A percentile compares a stretch with the other conserved stretches of the same genome.
phyloP scores from a whole-genome alignment of 1,139 yeast species.

The Magnusiomyces suaveolens region DNA sequence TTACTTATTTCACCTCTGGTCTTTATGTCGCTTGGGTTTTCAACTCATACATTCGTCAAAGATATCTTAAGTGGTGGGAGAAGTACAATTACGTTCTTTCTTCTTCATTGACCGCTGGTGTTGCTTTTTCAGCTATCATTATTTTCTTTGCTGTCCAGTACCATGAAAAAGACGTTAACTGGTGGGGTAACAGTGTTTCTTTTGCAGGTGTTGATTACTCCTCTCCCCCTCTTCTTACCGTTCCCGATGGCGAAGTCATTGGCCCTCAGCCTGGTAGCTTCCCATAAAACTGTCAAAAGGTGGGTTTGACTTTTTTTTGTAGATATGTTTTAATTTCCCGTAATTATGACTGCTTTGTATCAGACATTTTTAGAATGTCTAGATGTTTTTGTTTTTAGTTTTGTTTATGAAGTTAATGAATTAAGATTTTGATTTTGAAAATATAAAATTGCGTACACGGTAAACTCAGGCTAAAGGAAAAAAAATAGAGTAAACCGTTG shows the following conservation, averaged over 20 bases:
- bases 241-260: constrained; percentile 9
- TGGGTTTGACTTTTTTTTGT: no score
- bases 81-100: constrained; percentile 52
- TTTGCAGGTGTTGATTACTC: constrained; percentile 23
- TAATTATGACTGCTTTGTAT: not conserved
- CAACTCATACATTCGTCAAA: constrained; percentile 34
- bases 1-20: constrained; percentile 30
- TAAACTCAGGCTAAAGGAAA: no score
- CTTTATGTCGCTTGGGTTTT: constrained; percentile 34
- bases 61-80: constrained; percentile 45
- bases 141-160: constrained; percentile 38
- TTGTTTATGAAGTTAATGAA: no score
- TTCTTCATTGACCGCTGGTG: constrained; percentile 27
- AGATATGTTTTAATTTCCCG: no score
- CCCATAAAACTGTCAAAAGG: no score
- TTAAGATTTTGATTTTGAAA: no score
- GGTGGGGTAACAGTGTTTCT: constrained; percentile 45
- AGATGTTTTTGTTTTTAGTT: no score
- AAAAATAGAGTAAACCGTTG: no score
- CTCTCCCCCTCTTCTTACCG: constrained; percentile 11
- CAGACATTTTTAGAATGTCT: not conserved
- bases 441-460: no score
- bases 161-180: constrained; percentile 32
- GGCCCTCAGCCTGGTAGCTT: constrained; percentile 12
- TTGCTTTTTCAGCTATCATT: constrained; percentile 45